Percentiles rank a stretch among this genome's conserved stretches.
Evolutionary conservation across 2,329 filamentous ascomycete genomes (phyloP).

Genomic region (Dactylellina sp.): DNA sequence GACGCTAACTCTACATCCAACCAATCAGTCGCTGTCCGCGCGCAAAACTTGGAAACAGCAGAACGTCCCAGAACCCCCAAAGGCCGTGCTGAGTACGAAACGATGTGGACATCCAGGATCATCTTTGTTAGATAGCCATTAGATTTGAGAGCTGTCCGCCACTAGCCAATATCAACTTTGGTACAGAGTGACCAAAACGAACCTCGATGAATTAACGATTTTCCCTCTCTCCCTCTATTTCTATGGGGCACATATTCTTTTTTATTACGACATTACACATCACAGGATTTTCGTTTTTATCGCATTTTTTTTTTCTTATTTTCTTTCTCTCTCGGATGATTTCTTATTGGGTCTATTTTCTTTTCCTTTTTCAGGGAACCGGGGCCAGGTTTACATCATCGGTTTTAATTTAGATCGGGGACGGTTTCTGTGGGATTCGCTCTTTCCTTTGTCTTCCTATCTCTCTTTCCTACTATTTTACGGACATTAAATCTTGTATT

Average conservation of each 20-base stretch:
- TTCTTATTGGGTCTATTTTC: not conserved
- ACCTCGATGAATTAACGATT: not conserved
- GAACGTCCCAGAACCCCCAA: slow-evolving; percentile 30
- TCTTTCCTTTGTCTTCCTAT: slow-evolving; percentile 14
- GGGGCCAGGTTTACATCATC: slow-evolving; percentile 31
- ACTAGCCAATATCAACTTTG: not conserved
- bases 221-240: slow-evolving; percentile 10
- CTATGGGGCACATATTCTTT: slow-evolving; percentile 20
- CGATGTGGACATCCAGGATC: slow-evolving; percentile 49
- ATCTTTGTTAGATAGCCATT: slow-evolving; percentile 42
- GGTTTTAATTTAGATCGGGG: slow-evolving; percentile 38
- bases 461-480: slow-evolving; percentile 2
- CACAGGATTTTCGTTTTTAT: slow-evolving; percentile 9
- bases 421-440: slow-evolving; percentile 27
- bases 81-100: slow-evolving; percentile 46
- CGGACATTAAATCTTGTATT: slow-evolving; percentile 1
- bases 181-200: slow-evolving; percentile 12
- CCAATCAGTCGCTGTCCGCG: slow-evolving; percentile 29
- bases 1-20: slow-evolving; percentile 1
- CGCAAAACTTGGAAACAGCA: slow-evolving; percentile 32
- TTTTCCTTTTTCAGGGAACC: slow-evolving; percentile 13
- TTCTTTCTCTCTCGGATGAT: not conserved
- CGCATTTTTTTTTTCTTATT: not conserved
- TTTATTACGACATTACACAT: slow-evolving; percentile 3
- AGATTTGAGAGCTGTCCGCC: not conserved